A percentile compares a stretch with the other conserved stretches of the same genome.
phyloP scores from a whole-genome alignment of 495 filamentous ascomycete genomes.

The Venustampulla echinocandica region DNA sequence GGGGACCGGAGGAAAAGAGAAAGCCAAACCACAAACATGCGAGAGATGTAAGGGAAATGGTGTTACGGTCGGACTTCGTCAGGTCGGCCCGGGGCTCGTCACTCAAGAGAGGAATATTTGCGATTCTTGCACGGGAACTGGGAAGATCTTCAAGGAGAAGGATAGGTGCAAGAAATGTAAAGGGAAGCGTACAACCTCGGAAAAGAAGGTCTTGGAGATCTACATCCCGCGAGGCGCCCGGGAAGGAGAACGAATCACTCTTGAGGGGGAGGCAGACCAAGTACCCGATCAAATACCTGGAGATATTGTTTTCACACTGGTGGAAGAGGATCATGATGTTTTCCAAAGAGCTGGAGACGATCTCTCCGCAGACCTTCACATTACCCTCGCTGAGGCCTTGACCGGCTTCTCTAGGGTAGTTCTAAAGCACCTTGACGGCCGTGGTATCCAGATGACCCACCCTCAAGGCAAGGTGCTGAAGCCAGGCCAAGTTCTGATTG shows the following conservation, averaged over 20 bases:
- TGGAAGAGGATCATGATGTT: slow-evolving; percentile 68
- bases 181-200: slow-evolving; percentile 67
- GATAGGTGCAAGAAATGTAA: slow-evolving; percentile 99
- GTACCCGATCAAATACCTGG: slow-evolving; percentile 84
- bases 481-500: slow-evolving; percentile 74
- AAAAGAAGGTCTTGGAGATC: slow-evolving; percentile 88
- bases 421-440: slow-evolving; percentile 85
- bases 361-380: slow-evolving; percentile 65
- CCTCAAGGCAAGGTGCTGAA: slow-evolving; percentile 65
- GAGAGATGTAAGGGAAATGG: slow-evolving; percentile 74
- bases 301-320: slow-evolving; percentile 81
- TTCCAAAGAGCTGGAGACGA: slow-evolving; percentile 80
- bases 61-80: slow-evolving; percentile 58
- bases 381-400: slow-evolving; percentile 78
- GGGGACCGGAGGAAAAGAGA: slow-evolving; percentile 84
- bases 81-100: slow-evolving; percentile 73
- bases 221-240: slow-evolving; percentile 88
- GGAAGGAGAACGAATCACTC: slow-evolving; percentile 80
- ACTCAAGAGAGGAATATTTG: slow-evolving; percentile 67
- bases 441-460: slow-evolving; percentile 76
- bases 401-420: slow-evolving; percentile 86
- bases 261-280: slow-evolving; percentile 94
- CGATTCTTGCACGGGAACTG: slow-evolving; percentile 69
- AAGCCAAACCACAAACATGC: slow-evolving; percentile 78
- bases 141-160: slow-evolving; percentile 81